Evolutionary conservation across 2,329 filamentous ascomycete genomes (phyloP).

Genomic region (Pseudogymnoascus sp.): DNA sequence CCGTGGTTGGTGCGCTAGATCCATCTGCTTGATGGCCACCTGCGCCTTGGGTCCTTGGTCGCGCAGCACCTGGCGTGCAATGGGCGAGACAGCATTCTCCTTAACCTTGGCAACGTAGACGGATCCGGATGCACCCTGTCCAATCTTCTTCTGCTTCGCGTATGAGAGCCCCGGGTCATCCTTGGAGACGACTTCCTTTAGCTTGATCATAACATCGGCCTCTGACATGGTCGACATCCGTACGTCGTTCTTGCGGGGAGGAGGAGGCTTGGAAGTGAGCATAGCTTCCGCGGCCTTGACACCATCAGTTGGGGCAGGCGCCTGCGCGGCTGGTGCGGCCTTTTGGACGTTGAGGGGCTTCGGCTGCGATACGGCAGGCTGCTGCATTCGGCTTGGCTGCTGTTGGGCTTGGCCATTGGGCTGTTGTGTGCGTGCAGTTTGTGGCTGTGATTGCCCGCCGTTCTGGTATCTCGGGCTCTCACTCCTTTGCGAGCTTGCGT

Average conservation of each 20-base stretch:
- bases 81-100: conserved; percentile 70
- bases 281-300: conserved; percentile 87
- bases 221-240: conserved; percentile 99
- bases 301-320: conserved; percentile 46
- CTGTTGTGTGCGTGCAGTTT: conserved; percentile 35
- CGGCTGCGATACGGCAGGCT: conserved; percentile 41
- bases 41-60: conserved; percentile 74
- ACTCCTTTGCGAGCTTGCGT: conserved; percentile 26
- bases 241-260: conserved; percentile 75
- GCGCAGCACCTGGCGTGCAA: conserved; percentile 69
- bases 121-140: conserved; percentile 93
- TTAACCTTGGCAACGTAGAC: conserved; percentile 97
- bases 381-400: conserved; percentile 44
- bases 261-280: conserved; percentile 69
- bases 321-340: conserved; percentile 33
- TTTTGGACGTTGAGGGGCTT: conserved; percentile 69
- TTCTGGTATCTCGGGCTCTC: conserved; percentile 33
- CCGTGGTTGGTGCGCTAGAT: conserved; percentile 88
- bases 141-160: conserved; percentile 99
- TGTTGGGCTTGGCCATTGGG: conserved; percentile 40
- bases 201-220: conserved; percentile 89
- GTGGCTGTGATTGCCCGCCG: conserved; percentile 27
- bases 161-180: conserved; percentile 92
- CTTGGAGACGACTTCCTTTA: conserved; percentile 90
- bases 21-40: conserved; percentile 99